Conservation (phyloP, 2,329 filamentous ascomycete species). For the Rachicladosporium sp. region DNA sequence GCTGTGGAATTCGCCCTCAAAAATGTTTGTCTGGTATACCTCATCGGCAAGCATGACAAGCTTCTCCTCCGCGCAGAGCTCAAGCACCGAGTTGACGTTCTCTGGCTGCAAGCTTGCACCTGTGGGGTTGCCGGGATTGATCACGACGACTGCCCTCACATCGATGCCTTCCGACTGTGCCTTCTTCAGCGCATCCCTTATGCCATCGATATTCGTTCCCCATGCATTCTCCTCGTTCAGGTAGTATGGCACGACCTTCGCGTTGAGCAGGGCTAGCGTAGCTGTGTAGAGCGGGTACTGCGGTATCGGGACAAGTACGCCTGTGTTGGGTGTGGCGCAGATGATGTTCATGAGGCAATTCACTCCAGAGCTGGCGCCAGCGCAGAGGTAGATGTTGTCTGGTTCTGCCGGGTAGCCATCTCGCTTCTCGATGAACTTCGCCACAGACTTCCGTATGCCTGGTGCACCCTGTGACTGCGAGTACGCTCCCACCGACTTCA, state of each 20-base stretch:
- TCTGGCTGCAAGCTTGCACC: slow-evolving; percentile 69
- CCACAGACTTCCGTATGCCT: slow-evolving; percentile 77
- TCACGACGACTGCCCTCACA: slow-evolving; percentile 86
- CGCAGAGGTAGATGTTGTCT: slow-evolving; percentile 77
- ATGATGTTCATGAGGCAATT: slow-evolving; percentile 88
- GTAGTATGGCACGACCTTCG: slow-evolving; percentile 82
- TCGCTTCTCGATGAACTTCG: slow-evolving; percentile 76
- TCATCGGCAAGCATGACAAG: slow-evolving; percentile 91
- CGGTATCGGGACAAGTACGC: slow-evolving; percentile 86
- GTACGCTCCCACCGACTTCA: slow-evolving; percentile 90
- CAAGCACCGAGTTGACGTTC: slow-evolving; percentile 73
- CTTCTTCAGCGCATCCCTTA: slow-evolving; percentile 60
- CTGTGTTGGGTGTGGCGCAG: slow-evolving; percentile 62
- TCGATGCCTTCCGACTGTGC: slow-evolving; percentile 69
- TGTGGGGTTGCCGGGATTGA: slow-evolving; percentile 97
- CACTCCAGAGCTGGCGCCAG: slow-evolving; percentile 84
- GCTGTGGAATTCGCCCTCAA: slow-evolving; percentile 83
- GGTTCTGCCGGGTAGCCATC: slow-evolving; percentile 79
- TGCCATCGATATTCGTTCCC: slow-evolving; percentile 75
- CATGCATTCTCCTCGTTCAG: slow-evolving; percentile 77
- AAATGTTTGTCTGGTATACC: slow-evolving; percentile 98
- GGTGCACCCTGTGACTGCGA: slow-evolving; percentile 85
- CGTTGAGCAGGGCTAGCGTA: slow-evolving; percentile 73
- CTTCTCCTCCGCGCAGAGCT: slow-evolving; percentile 72
- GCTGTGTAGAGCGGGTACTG: slow-evolving; percentile 98